Evolutionary conservation across 257 asterid species (phyloP), one percentile per base, ranked within the genome.

Genomic region (Verbena officinalis): DNA sequence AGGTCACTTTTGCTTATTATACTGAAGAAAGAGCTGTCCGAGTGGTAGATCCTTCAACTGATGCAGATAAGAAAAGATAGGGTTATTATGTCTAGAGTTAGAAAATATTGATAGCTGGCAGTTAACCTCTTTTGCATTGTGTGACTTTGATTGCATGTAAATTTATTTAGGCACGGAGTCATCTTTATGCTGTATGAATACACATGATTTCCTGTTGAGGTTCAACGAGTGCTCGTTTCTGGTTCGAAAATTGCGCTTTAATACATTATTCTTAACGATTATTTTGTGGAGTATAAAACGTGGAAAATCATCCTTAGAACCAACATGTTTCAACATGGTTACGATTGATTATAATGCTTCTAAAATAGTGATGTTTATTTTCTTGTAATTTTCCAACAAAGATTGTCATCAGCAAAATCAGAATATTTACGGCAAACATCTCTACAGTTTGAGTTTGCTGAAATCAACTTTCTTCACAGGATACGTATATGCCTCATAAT

Each of bases 401-500:
- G n/a, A n/a, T n/a, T n/a, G n/a, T n/a, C n/a, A n/a, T n/a, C n/a
- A n/a, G n/a, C n/a, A n/a, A n/a, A n/a, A n/a, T n/a, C n/a, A n/a
- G n/a, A n/a, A n/a, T 9, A 36, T 36, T 36, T 36, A 61, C 33
- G 2, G 33, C 22, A 27, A 44, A 8, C 6, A 73, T 52, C 64
- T 55, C 88, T 87, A 94, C 83, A 94, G 51, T 67, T 90, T 87
- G 83, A 94, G 97, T 76, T 90, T 90, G 81, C 75, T 62, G 2
- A 93, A 42, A 57, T 90, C 87, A 50, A 93, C 71, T 71, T 72
- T 86, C 34, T 51, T 40, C 50, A 73, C 80, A 6, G 96, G 92
- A 78, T 87, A 87, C 0, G 95, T 59, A 69, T 94, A 90, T 31
- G 96, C 99, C 81, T 94, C 97, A 6, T 82, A 90, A 67, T 93